These are phyloP conservation scores for Epithele typhae DNA, from an alignment of 768 basidiomycete species.

Conservation along the genomic window DNA sequence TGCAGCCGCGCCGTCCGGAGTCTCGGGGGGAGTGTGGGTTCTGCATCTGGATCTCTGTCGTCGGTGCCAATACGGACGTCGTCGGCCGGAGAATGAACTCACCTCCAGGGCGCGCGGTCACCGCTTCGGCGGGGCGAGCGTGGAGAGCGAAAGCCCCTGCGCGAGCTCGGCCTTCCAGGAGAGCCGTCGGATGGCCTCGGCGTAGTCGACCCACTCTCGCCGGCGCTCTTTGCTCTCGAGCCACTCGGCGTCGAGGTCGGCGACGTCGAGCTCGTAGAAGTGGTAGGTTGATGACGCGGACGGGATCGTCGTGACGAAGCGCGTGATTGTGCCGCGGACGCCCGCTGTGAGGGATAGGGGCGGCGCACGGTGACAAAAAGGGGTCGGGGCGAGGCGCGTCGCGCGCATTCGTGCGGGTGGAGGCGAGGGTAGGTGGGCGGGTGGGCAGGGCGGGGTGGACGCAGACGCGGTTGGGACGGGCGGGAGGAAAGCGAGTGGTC, in stretches of 20 bases:
- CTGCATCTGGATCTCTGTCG: no score
- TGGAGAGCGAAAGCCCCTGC: conserved; percentile 68
- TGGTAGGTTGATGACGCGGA: conserved; percentile 80
- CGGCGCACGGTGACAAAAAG: conserved; percentile 21
- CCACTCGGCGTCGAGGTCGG: conserved; percentile 74
- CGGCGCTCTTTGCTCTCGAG: conserved; percentile 73
- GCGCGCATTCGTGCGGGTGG: conserved; percentile 12
- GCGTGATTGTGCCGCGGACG: conserved; percentile 81
- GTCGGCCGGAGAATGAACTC: no score
- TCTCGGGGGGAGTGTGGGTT: no score
- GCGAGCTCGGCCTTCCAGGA: conserved; percentile 85
- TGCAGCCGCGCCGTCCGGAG: no score
- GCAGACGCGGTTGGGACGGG: conserved; percentile 9
- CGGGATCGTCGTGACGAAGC: conserved; percentile 79
- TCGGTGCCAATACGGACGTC: not conserved
- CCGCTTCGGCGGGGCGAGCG: conserved; percentile 54
- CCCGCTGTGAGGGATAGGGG: conserved; percentile 53
- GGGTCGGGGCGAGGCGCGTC: conserved; percentile 23
- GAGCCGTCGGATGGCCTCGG: conserved; percentile 69
- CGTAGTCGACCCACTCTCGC: conserved; percentile 87
- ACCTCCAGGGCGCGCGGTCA: conserved; percentile 21
- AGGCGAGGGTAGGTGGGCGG: conserved; percentile 13
- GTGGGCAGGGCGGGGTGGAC: conserved; percentile 34
- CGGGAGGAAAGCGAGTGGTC: conserved; percentile 19
- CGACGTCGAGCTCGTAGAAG: conserved; percentile 86